Evolutionary conservation across 345 rosid species (phyloP), one percentile per base, ranked within the genome.

Genomic region (Conringia planisiliqua): DNA sequence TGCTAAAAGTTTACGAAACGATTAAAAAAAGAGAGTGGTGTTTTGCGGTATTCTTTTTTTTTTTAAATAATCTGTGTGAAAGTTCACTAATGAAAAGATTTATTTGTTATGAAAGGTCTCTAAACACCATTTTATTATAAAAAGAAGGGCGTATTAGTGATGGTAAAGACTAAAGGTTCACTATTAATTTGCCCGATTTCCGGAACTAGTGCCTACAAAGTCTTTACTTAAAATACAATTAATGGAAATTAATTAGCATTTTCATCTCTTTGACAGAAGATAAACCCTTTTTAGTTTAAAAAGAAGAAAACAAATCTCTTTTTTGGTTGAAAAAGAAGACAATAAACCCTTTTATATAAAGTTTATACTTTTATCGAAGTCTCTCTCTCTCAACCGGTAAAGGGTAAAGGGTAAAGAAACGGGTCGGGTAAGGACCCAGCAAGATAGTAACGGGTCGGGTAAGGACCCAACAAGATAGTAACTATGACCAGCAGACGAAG

Each of bases 151-250:
- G 38, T 68, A 68, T 61, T 68, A 68, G 61, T 51, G 38, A 68
- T 26, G 35, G 39, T 33, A 62, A 62, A 76, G 60, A 75, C 36
- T 54, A 62, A 61, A 75, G 38, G 18, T 35, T 44, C 71, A 42
- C 29, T 55, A 76, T 70, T 63, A 63, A 14, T 70, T 70, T 18
- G 66, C 80, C 43, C 36, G 63, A 61, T 55, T 62, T 70, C 71
- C 66, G 75, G 74, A 65, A 76, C 66, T 76, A 76, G 80, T 76
- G 80, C 71, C 55, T 27, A 44, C 14, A 62, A 69, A 70, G 66
- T 69, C 7, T 62, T 43, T 33, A 55, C 4, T 76, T 60, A 61
- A 13, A 20, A 12, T 68, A 43, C 58, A 62, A 67, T 47, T 17
- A 39, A 48, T 27, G 17, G 18, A 50, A 50, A 62, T 69, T 69